A percentile compares a stretch with the other conserved stretches of the same genome.
These are phyloP conservation scores for Trapa incisa DNA, from an alignment of 345 rosid genomes.

Conservation along the genomic window DNA sequence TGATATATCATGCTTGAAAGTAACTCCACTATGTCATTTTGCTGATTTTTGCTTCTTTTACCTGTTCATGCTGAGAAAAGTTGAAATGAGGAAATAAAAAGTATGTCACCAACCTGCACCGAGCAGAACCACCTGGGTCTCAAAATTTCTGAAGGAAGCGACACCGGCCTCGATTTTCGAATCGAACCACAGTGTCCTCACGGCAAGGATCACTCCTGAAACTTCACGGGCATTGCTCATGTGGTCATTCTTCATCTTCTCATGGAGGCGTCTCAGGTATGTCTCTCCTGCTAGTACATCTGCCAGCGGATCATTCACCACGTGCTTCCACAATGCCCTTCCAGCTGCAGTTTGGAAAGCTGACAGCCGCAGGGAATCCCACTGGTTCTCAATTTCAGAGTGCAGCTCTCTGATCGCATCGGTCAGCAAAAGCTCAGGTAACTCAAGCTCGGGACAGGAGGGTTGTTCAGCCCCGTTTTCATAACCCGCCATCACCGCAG, in stretches of 20 bases:
- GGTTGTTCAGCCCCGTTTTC: constrained; percentile 27
- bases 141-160: constrained; percentile 31
- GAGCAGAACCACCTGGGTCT: constrained; percentile 70
- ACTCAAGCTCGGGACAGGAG: constrained; percentile 45
- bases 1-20: not conserved
- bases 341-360: constrained; percentile 94
- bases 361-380: constrained; percentile 55
- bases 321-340: constrained; percentile 85
- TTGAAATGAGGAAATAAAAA: no score
- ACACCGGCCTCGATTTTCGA: constrained; percentile 66
- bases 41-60: no score
- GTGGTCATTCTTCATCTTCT: constrained; percentile 61
- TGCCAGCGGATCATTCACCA: constrained; percentile 65
- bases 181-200: constrained; percentile 88
- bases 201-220: constrained; percentile 74
- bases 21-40: no score
- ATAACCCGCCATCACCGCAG: constrained; percentile 29
- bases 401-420: constrained; percentile 49
- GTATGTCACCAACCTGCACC: constrained; percentile 57
- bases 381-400: constrained; percentile 41
- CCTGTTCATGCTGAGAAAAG: no score
- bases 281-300: constrained; percentile 75
- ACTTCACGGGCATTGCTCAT: constrained; percentile 63
- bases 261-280: constrained; percentile 51
- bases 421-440: constrained; percentile 30